Percentiles rank a stretch among this genome's conserved stretches.
These are phyloP conservation scores for Discostella pseudostelligera DNA, from an alignment of 108 stramenopile genomes.

Conservation along the genomic window DNA sequence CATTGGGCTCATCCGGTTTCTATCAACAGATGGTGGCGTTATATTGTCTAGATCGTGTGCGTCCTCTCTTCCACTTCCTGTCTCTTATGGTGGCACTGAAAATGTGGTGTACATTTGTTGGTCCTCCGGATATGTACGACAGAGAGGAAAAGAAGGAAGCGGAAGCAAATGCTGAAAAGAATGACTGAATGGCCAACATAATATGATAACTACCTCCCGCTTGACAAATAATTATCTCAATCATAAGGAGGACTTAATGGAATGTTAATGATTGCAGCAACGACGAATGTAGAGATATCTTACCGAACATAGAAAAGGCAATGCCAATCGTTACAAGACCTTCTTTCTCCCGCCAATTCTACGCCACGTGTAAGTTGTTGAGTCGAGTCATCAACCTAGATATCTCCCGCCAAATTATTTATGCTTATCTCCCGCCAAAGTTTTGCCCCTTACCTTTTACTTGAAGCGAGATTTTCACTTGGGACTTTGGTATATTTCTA, in stretches of 20 bases:
- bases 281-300: no score
- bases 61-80: constrained; percentile 10
- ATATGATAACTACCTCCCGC: no score
- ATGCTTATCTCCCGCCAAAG: no score
- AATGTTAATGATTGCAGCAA: no score
- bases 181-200: not conserved
- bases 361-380: no score
- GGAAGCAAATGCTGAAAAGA: constrained; percentile 3
- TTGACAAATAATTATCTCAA: no score
- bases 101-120: constrained; percentile 19
- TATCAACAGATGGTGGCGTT: not conserved
- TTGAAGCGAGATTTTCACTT: not conserved
- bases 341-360: no score
- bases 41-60: constrained; percentile 11
- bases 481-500: not conserved
- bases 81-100: constrained; percentile 8
- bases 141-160: constrained; percentile 21
- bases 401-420: no score
- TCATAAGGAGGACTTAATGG: no score
- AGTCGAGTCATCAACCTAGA: no score
- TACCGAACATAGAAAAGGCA: no score
- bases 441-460: constrained; percentile 1
- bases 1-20: not conserved
- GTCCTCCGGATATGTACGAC: constrained; percentile 27
- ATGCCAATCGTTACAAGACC: no score